Evolutionary conservation across 2,329 filamentous ascomycete species (phyloP).

Genomic region (Penicillium sp.): DNA sequence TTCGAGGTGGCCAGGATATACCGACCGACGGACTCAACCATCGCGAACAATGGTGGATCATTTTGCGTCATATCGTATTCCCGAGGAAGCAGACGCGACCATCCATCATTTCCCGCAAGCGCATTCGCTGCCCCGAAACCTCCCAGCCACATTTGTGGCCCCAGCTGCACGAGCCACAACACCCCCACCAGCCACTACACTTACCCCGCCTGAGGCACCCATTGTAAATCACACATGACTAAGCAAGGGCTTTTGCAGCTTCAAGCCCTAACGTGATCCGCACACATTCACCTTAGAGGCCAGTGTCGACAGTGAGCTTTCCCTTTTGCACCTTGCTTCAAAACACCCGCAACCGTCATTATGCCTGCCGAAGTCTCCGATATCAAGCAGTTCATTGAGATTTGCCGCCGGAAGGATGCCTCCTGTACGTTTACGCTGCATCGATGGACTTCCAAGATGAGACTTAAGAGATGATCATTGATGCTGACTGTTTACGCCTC

Average conservation of each 20-base stretch:
- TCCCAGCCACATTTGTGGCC: background rate
- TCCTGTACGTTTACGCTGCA: slow-evolving; percentile 76
- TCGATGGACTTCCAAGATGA: slow-evolving; percentile 9
- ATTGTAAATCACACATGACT: slow-evolving; percentile 13
- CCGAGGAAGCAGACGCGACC: slow-evolving; percentile 3
- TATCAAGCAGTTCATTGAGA: slow-evolving; percentile 99
- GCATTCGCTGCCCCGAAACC: background rate
- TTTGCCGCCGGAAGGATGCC: slow-evolving; percentile 99
- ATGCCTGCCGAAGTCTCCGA: slow-evolving; percentile 99
- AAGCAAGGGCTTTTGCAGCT: slow-evolving; percentile 18
- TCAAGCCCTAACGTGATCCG: slow-evolving; percentile 30
- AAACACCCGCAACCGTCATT: slow-evolving; percentile 51
- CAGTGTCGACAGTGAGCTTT: slow-evolving; percentile 20
- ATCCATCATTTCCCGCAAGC: background rate
- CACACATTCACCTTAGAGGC: slow-evolving; percentile 21
- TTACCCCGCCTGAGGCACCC: slow-evolving; percentile 10
- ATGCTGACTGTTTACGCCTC: slow-evolving; percentile 20
- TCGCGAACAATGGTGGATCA: background rate
- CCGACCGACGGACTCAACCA: background rate
- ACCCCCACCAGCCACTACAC: background rate
- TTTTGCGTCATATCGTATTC: background rate
- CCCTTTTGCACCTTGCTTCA: slow-evolving; percentile 22
- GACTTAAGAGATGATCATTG: slow-evolving; percentile 4
- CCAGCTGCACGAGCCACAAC: background rate
- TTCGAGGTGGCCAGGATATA: slow-evolving; percentile 6